phyloP scores from a whole-genome alignment of 495 filamentous ascomycete species.

The Hypoxylon subgilvum region DNA sequence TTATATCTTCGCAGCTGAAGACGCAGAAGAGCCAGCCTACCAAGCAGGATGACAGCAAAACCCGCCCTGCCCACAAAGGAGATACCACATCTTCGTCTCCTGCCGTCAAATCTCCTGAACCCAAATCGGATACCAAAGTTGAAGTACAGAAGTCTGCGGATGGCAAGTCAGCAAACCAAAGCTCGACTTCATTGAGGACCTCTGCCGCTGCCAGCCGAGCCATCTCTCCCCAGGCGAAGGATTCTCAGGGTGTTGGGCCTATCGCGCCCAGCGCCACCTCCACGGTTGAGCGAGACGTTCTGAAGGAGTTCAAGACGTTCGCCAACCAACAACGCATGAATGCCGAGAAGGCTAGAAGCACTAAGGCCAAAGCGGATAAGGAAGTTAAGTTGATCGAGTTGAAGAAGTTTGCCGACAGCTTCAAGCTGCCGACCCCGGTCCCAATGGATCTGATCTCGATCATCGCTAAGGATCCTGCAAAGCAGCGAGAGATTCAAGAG shows the following conservation, averaged over 20 bases:
- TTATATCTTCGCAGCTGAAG: constrained; percentile 77
- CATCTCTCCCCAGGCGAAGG: constrained; percentile 49
- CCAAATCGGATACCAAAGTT: constrained; percentile 35
- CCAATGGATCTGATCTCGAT: constrained; percentile 92
- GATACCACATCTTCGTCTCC: constrained; percentile 40
- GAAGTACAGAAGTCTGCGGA: constrained; percentile 44
- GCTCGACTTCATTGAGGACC: constrained; percentile 37
- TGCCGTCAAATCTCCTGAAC: constrained; percentile 33
- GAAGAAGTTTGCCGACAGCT: constrained; percentile 90
- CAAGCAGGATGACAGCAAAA: constrained; percentile 53
- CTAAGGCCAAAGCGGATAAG: constrained; percentile 80
- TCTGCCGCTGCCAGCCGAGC: constrained; percentile 46
- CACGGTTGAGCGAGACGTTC: constrained; percentile 78
- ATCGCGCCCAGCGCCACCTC: constrained; percentile 72
- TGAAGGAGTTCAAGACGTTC: constrained; percentile 82
- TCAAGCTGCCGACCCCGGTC: constrained; percentile 90
- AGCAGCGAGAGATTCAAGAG: constrained; percentile 90
- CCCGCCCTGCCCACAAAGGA: constrained; percentile 38
- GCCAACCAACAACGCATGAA: constrained; percentile 61
- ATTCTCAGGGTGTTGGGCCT: constrained; percentile 44
- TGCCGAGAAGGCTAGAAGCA: constrained; percentile 72
- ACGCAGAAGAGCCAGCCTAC: constrained; percentile 50
- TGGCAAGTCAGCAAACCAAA: constrained; percentile 41
- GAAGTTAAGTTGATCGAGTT: constrained; percentile 90
- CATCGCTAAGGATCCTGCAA: constrained; percentile 89